Evolutionary conservation across 345 rosid genomes (phyloP), one percentile per base, ranked within the genome.

Genomic region (Eucalyptus viminalis): DNA sequence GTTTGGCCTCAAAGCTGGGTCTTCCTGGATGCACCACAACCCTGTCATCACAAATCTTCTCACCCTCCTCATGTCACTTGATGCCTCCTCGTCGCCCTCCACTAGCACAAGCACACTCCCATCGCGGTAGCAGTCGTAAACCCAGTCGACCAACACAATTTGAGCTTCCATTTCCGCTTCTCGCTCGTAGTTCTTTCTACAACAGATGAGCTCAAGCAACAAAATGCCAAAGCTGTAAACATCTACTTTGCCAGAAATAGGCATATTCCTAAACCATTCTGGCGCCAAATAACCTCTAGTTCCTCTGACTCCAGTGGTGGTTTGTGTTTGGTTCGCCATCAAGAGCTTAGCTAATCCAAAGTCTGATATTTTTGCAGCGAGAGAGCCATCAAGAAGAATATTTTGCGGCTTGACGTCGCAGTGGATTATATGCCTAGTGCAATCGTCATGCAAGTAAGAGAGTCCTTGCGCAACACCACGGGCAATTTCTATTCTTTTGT

Each of bases 241-340:
- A 14, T 65, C 72, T 65, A 65, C 17, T 86, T 93, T 91, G 5
- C 96, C 94, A 14, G 92, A 94, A 91, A 94, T 92, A 29, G 95
- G 92, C 69, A 89, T 90, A 88, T 93, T 93, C 47, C 94, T 91
- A 88, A 94, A 90, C 95, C 96, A 94, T 53, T 93, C 95, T 13
- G 96, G 94, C 7, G 96, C 96, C n/a, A 94, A 94, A 80, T 94
- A 94, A 13, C 96, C 96, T 88, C 94, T 90, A 14, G 96, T 93
- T 69, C 96, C 95, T 90, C 95, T 90, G 7, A 94, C 87, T 29
- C 92, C 92, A 2, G 95, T 93, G 86, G 89, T 86, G 17, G 93
- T 94, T 9, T 91, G 94, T 89, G 93, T 94, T 90, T 93, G 96
- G 86, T 91, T 93, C 34, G 72, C 34, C n/a, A 93, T 88, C 50